Conservation (phyloP, 805 yeast genomes). For the Pichia insulana region DNA sequence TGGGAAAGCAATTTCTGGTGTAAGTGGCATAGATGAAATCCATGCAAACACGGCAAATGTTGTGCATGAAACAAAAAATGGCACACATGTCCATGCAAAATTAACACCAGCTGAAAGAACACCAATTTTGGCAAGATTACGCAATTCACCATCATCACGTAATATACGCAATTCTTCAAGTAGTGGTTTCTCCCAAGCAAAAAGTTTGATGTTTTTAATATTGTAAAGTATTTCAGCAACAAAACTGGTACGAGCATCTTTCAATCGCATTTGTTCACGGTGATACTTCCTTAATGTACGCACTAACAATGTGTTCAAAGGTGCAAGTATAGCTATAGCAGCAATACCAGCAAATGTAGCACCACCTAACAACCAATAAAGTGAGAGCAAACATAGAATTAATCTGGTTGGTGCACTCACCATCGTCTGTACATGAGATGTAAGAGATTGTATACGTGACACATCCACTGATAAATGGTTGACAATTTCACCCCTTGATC, state of each 20-base stretch:
- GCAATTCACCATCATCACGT: slow-evolving; percentile 52
- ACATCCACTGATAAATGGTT: slow-evolving; percentile 76
- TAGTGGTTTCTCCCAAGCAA: slow-evolving; percentile 67
- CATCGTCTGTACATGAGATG: slow-evolving; percentile 44
- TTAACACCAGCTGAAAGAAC: slow-evolving; percentile 36
- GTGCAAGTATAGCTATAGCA: slow-evolving; percentile 47
- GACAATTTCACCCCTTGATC: slow-evolving; percentile 71
- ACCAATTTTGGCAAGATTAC: slow-evolving; percentile 42
- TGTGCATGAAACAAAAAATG: slow-evolving; percentile 54
- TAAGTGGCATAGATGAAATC: slow-evolving; percentile 39
- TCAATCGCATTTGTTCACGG: slow-evolving; percentile 51
- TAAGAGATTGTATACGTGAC: slow-evolving; percentile 48
- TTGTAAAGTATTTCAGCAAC: slow-evolving; percentile 53
- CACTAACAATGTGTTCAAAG: slow-evolving; percentile 43
- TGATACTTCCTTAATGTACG: slow-evolving; percentile 36
- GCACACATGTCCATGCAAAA: slow-evolving; percentile 58
- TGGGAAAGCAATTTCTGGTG: slow-evolving; percentile 65
- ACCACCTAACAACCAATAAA: slow-evolving; percentile 47
- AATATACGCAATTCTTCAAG: slow-evolving; percentile 39
- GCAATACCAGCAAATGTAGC: slow-evolving; percentile 51
- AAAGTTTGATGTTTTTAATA: slow-evolving; percentile 57
- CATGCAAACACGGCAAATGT: slow-evolving; percentile 48
- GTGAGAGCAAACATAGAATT: slow-evolving; percentile 42
- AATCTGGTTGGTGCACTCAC: slow-evolving; percentile 54
- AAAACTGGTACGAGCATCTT: slow-evolving; percentile 50